Percentiles rank a stretch among this genome's conserved stretches.
Conservation (phyloP, 2,329 filamentous ascomycete species). For the Fusarium sarcochroum region DNA sequence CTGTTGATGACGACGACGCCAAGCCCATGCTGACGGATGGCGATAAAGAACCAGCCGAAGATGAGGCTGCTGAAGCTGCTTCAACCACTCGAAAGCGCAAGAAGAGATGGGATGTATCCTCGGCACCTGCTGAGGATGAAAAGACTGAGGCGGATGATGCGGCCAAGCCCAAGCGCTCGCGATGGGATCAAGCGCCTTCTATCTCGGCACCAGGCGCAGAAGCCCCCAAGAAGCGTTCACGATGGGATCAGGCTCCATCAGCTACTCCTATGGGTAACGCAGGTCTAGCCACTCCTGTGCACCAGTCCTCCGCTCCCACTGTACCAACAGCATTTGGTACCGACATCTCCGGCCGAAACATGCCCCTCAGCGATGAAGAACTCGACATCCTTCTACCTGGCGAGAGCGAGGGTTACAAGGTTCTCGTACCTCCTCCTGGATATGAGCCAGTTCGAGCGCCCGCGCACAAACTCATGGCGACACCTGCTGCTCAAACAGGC, state of each 20-base stretch:
- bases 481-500: constrained; percentile 81
- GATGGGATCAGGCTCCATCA: constrained; percentile 92
- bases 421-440: constrained; percentile 89
- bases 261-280: constrained; percentile 81
- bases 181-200: constrained; percentile 88
- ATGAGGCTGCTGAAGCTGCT: constrained; percentile 75
- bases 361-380: constrained; percentile 91
- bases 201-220: constrained; percentile 68
- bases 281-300: constrained; percentile 84
- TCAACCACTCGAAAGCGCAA: constrained; percentile 83
- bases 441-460: constrained; percentile 88
- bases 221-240: constrained; percentile 79
- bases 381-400: constrained; percentile 91
- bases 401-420: constrained; percentile 91
- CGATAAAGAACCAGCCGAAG: constrained; percentile 81
- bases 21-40: constrained; percentile 80
- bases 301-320: constrained; percentile 72
- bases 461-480: constrained; percentile 80
- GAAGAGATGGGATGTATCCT: constrained; percentile 90
- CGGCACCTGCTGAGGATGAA: constrained; percentile 68
- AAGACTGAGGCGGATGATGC: constrained; percentile 66
- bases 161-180: constrained; percentile 79
- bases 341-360: constrained; percentile 84
- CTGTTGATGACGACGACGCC: constrained; percentile 73
- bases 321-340: constrained; percentile 79